Evolutionary conservation across 345 rosid genomes (phyloP).

Genomic region (Orychophragmus violaceus): DNA sequence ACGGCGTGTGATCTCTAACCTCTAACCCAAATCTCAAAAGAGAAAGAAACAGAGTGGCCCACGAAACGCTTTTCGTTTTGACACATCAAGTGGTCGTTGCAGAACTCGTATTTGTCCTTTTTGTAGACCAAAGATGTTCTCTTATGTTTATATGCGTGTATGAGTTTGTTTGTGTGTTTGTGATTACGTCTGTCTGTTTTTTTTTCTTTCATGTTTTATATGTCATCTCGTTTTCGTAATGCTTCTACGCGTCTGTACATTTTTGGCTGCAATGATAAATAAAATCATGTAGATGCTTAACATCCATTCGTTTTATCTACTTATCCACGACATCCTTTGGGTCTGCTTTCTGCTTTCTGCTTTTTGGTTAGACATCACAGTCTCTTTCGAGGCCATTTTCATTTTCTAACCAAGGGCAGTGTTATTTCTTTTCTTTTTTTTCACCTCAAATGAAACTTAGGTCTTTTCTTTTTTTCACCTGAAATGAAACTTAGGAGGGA

Average conservation of each 20-base stretch:
- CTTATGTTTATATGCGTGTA: not conserved
- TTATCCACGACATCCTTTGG: not conserved
- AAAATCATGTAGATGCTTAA: conserved; percentile 5
- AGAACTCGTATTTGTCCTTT: not conserved
- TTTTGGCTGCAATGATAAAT: conserved; percentile 18
- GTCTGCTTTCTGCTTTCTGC: too few species aligned
- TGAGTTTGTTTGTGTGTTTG: not conserved
- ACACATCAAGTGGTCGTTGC: not conserved
- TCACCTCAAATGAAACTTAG: too few species aligned
- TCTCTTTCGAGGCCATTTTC: too few species aligned
- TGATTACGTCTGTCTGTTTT: not conserved
- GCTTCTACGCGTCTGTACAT: conserved; percentile 13
- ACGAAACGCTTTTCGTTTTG: not conserved
- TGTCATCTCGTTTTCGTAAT: not conserved
- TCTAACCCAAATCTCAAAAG: conserved; percentile 8
- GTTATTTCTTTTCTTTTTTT: too few species aligned
- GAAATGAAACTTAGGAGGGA: too few species aligned
- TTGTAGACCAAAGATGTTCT: not conserved
- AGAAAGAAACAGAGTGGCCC: not conserved
- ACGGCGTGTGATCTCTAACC: conserved; percentile 65
- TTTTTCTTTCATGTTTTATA: not conserved
- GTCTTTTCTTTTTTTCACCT: too few species aligned
- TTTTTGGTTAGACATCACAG: too few species aligned
- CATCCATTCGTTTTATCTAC: not conserved
- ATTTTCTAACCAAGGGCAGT: too few species aligned